Evolutionary conservation across 2,329 filamentous ascomycete genomes (phyloP), one percentile per base, ranked within the genome.

Genomic region (Plectosphaerella sp.): DNA sequence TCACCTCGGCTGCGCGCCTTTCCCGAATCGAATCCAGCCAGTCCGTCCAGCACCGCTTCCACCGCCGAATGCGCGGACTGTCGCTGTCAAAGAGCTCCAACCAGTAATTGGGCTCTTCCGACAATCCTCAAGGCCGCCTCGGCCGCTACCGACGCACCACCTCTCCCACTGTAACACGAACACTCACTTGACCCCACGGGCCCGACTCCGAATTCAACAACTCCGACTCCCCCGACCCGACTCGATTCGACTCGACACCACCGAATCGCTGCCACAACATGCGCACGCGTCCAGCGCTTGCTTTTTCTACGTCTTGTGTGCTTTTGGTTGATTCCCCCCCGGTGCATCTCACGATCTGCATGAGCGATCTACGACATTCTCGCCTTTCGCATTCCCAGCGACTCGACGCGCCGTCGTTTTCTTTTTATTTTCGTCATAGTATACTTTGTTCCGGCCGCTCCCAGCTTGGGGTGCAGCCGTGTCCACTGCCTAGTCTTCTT

Each of bases 1-100:
- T 97, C 64, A 96, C 93, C 0, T 92, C 89, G 25, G 92, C 92
- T 14, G 91, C 91, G 37, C 85, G 93, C 65, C 73, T 99, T 59
- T 87, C 86, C 47, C 82, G 91, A 57, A 83, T 96, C 58, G 94
- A 97, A 73, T 92, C 88, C 22, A 83, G 78, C 48, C 80, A 46
- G 25, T 63, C 65, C 48, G 54, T 54, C 12, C 45, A 49, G 35
- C 45, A 58, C 25, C 58, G 51, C 22, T 65, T 73, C 52, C 41
- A 43, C n/a, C 15, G 7, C 10, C 65, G 72, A 36, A 57, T 75
- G n/a, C 69, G 72, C 41, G 72, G 71, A 20, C 61, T 75, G 50
- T 75, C 72, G n/a, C 58, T 75, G 52, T 65, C 64, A 45, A 74
- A 72, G 64, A 72, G 65, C 54, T 65, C 70, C 53, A 66, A 73